Evolutionary conservation across 495 filamentous ascomycete species (phyloP).

Genomic region (Geopyxis carbonaria): DNA sequence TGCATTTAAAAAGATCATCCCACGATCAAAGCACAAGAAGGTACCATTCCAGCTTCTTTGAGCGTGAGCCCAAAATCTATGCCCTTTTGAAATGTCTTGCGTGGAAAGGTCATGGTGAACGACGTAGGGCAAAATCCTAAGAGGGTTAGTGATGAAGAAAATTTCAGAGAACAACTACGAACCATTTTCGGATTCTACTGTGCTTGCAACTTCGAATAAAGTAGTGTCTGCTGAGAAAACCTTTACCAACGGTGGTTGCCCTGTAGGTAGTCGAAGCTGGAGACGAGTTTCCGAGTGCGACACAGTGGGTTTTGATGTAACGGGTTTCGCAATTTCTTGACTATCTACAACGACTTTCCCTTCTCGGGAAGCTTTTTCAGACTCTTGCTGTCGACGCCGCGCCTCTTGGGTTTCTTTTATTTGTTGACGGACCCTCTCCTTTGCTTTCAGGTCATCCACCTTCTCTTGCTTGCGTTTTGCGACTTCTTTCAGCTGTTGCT

Average conservation of each 20-base stretch:
- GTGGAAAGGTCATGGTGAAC: conserved; percentile 74
- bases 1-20: conserved; percentile 29
- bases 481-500: conserved; percentile 80
- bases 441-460: conserved; percentile 67
- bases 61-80: conserved; percentile 79
- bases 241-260: conserved; percentile 52
- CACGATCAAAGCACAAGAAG: conserved; percentile 72
- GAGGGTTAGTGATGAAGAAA: conserved; percentile 2
- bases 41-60: conserved; percentile 79
- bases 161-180: conserved; percentile 3
- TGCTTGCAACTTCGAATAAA: conserved; percentile 76
- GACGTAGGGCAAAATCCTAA: conserved; percentile 43
- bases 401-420: conserved; percentile 85
- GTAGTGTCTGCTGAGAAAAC: conserved; percentile 72
- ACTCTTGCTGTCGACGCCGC: conserved; percentile 62
- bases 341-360: conserved; percentile 36
- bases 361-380: conserved; percentile 66
- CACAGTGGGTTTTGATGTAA: conserved; percentile 36
- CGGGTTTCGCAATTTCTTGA: conserved; percentile 21
- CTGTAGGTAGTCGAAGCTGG: conserved; percentile 55
- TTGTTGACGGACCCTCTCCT: conserved; percentile 72
- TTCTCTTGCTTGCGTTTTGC: conserved; percentile 73
- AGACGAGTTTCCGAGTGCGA: conserved; percentile 66
- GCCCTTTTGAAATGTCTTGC: conserved; percentile 55
- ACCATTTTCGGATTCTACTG: conserved; percentile 35